Evolutionary conservation across 177 flowering plant species (phyloP).

Genomic region (Vitis hybrid): DNA sequence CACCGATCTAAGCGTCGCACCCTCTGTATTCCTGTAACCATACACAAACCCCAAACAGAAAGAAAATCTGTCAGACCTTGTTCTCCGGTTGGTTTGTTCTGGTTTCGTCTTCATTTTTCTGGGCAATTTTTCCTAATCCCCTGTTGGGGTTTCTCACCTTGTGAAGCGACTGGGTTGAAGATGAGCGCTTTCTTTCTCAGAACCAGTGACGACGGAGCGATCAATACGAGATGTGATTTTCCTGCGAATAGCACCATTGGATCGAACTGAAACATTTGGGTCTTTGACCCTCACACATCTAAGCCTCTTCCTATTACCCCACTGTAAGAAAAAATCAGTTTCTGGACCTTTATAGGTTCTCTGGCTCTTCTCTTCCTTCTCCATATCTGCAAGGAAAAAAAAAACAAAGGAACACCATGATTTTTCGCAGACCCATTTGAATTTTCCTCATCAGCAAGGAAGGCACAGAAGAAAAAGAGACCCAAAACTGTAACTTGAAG

Average conservation of each 20-base stretch:
- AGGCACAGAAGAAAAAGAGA: neutral
- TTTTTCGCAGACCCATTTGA: neutral
- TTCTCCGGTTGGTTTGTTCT: too few relatives aligned
- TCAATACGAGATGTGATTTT: slow-evolving; percentile 25
- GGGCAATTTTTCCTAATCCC: neutral
- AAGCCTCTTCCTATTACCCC: slow-evolving; percentile 48
- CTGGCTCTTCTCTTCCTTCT: slow-evolving; percentile 30
- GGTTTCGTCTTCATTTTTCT: neutral
- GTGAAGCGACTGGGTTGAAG: slow-evolving; percentile 30
- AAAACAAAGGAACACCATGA: neutral
- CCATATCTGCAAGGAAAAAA: slow-evolving; percentile 25
- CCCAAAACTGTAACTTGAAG: neutral
- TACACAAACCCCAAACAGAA: neutral
- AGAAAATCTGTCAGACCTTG: too few relatives aligned
- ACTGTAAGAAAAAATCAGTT: slow-evolving; percentile 41
- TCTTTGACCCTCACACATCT: slow-evolving; percentile 43
- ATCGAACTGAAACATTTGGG: slow-evolving; percentile 16
- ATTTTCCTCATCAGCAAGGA: neutral
- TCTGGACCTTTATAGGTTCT: slow-evolving; percentile 25
- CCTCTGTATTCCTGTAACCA: slow-evolving; percentile 32
- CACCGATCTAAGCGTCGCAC: slow-evolving; percentile 15
- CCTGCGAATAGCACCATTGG: slow-evolving; percentile 20
- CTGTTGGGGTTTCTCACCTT: slow-evolving; percentile 20
- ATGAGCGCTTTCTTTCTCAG: slow-evolving; percentile 24
- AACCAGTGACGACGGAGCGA: slow-evolving; percentile 15